Conservation (phyloP, 2,329 filamentous ascomycete genomes). For the Cladosporium velox region DNA sequence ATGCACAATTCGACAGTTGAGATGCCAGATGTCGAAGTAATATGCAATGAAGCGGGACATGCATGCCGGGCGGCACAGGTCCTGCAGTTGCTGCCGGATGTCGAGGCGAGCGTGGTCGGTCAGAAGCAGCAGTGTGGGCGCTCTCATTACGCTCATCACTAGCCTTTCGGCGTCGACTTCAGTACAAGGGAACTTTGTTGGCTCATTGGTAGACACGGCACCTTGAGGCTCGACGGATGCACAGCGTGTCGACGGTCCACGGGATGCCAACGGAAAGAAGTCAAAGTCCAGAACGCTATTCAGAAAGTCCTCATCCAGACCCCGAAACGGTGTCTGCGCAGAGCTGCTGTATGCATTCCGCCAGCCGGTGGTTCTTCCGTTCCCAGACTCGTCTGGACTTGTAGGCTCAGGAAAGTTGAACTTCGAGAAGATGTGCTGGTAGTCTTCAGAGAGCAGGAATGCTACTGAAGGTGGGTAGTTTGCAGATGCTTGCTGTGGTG, state of each 20-base stretch:
- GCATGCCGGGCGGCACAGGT: neutral
- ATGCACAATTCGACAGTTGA: constrained; percentile 9
- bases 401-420: constrained; percentile 14
- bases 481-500: neutral
- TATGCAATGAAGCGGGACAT: neutral
- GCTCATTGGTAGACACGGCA: neutral
- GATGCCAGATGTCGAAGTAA: constrained; percentile 15
- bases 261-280: neutral
- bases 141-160: neutral
- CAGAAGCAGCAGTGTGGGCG: neutral
- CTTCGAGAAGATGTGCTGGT: constrained; percentile 1
- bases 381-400: neutral
- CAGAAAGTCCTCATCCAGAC: neutral
- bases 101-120: neutral
- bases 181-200: neutral
- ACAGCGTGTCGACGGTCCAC: neutral
- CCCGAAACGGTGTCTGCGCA: neutral
- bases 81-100: neutral
- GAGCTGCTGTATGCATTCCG: neutral
- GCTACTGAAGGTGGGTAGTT: neutral
- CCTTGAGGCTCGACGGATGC: neutral
- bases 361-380: neutral
- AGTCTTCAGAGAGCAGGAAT: neutral
- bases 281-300: neutral
- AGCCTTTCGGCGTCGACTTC: neutral